phyloP scores from a whole-genome alignment of 2,329 filamentous ascomycete genomes.

The Aspergillus unguis region DNA sequence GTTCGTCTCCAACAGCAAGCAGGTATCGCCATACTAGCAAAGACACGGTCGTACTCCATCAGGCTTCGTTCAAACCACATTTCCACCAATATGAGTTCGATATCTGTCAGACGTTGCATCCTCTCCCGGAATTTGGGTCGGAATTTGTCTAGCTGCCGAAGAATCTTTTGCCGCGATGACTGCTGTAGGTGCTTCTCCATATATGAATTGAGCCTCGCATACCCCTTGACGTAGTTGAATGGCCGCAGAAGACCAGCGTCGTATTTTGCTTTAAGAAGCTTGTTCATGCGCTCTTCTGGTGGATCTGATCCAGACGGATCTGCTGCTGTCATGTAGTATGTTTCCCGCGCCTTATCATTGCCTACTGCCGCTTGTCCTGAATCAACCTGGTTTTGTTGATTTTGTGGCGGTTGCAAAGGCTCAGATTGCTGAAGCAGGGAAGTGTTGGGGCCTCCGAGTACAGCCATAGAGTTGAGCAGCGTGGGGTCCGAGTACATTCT shows the following conservation, averaged over 20 bases:
- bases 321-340: conserved; percentile 92
- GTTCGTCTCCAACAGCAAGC: conserved; percentile 97
- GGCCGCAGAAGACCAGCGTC: conserved; percentile 91
- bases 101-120: conserved; percentile 86
- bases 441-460: conserved; percentile 29
- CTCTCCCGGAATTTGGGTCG: conserved; percentile 94
- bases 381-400: conserved; percentile 41
- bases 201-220: conserved; percentile 82
- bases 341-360: conserved; percentile 68
- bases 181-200: conserved; percentile 85
- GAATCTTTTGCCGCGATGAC: conserved; percentile 81
- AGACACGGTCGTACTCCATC: conserved; percentile 97
- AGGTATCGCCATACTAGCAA: conserved; percentile 97
- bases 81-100: conserved; percentile 90
- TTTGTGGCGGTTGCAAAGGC: conserved; percentile 30
- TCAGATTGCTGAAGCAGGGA: conserved; percentile 37
- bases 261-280: conserved; percentile 90
- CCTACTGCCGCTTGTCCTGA: conserved; percentile 61
- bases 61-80: conserved; percentile 98
- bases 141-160: conserved; percentile 88
- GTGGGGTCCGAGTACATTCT: conserved; percentile 61
- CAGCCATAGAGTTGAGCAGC: conserved; percentile 44
- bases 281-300: conserved; percentile 92
- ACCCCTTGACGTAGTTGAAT: conserved; percentile 98
- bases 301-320: conserved; percentile 84